Base-by-base conservation (phyloP, 2,329 filamentous ascomycete species). In the Lecanicillium sp. region DNA sequence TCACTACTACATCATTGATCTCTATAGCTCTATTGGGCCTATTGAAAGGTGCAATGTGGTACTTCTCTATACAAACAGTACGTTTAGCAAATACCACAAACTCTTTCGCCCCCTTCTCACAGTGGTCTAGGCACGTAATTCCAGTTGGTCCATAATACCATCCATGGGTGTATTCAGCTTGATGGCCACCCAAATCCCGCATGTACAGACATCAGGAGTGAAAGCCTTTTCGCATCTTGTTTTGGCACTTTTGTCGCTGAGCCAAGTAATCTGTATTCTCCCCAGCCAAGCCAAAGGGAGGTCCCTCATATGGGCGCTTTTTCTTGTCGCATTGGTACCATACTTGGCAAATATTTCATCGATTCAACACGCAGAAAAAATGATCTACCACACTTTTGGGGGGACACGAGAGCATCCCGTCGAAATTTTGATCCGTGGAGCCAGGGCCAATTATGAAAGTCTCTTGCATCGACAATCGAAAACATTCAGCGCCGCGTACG, bases 391-490 rank as follows among this genome's bases (percentile, higher is more conserved):
- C 3, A 18, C 33, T 30, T 49, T 49, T 12, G 37, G 30, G 2
- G 20, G 35, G 11, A 16, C 29, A 0, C 15, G 37, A 3, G 32
- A 50, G 0, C 64, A 69, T 38, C 64, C 66, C 0, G 45, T 66
- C 9, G 58, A 64, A 29, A 20, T 39, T 1, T 40, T 68, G 1
- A 49, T 54, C 2, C 41, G 44, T 1, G 39, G 47, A 2, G 60
- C 60, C 0, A 52, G 49, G 5, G 14, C 15, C 0, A 33, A 49
- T 0, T 68, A 70, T 17, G 42, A 58, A 0, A 16, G 8, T 2
- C 19, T 64, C 3, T 9, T 64, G 0, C 25, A 45, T 15, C 51
- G 51, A 1, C 68, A 71, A 36, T 70, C 68, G 0, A 48, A 41
- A 11, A 62, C 43, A 1, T 58, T 56, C n/a, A 16, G 45, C 2